Evolutionary conservation across 2,329 filamentous ascomycete genomes (phyloP), one percentile per base, ranked within the genome.

Genomic region (Xylaria sp.): DNA sequence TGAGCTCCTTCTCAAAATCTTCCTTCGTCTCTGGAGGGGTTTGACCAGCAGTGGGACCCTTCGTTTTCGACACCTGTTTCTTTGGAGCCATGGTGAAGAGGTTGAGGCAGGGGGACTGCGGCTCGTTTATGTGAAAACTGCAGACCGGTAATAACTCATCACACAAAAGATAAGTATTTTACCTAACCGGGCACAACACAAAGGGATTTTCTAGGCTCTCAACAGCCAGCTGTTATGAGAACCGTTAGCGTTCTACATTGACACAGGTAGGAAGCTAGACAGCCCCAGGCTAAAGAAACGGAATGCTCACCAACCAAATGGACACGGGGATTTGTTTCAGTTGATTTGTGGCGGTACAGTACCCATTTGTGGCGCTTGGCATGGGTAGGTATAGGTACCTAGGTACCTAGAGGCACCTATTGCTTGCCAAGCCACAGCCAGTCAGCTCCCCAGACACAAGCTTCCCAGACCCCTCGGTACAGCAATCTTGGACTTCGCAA

Each of bases 1-100:
- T 81, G 64, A 89, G 84, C 73, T 89, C 87, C 67, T 81, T 80
- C 74, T 88, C 86, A 74, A 88, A 88, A 58, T 81, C 81, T 69
- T 86, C 81, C n/a, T 84, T 84, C 3, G 84, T 85, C 75, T 85
- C 82, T 48, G 81, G 78, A 8, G 80, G 77, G 57, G 76, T 75
- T 59, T 76, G 73, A 56, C 78, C 76, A 59, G 78, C 76, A 74
- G 67, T 62, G 37, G 76, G 58, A 25, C 58, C 44, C 65, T 70
- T 76, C 67, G 74, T 75, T 68, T 75, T 76, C 1, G 75, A 48
- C 7, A 67, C 63, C 56, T 74, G 76, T 69, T 78, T 78, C 66
- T 71, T 72, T 34, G 77, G 74, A 56, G 77, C 73, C 78, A 79
- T 79, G 61, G 37, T 69, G 61, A 41, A 10, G 34, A 25, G 25